Base-by-base conservation (phyloP, 768 basidiomycete genomes). In the Mycena vulgaris region DNA sequence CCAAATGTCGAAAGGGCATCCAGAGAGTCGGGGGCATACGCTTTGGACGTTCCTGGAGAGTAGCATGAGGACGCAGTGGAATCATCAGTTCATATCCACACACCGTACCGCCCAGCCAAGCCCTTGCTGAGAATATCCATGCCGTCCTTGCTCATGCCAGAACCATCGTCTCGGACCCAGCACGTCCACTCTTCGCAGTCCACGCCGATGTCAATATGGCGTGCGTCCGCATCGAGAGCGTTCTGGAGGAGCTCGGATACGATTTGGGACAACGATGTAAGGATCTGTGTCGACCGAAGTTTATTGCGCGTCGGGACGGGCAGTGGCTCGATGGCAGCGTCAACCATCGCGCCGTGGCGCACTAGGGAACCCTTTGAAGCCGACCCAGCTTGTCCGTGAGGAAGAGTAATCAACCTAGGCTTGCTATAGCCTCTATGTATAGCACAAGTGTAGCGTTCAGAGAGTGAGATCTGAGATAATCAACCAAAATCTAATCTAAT, bases 161-260 rank as follows among this genome's bases (percentile, higher is more conserved):
- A 74, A 0, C 97, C 97, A 77, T 98, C 88, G 81, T 99, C 97
- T 74, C 87, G 86, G 11, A 97, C 93, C 89, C 94, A 92, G 75
- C 95, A 92, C 9, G 86, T 84, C 95, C 95, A 97, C 49, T 92
- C 89, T 49, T 87, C 88, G 57, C 89, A 89, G 76, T 96, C 88
- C 2, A 98, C 77, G 5, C 92, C 90, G 53, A 96, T 82, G 47
- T 93, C 90, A 58, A 99, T 84, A 25, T 86, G 85, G 19, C 80
- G 83, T 0, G 96, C 90, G 31, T 85, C 85, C 3, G 97, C 95
- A 75, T 99, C 97, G 11, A 98, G 84, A 3, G 95, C 87, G 78
- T 99, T 99, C 78, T 97, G 96, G 14, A 96, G 79, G 39, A 99
- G 89, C 80, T 98, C 96, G 2, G 91, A 91, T 25, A 97, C 83